Evolutionary conservation across 2,329 filamentous ascomycete species (phyloP).

Genomic region (Fusarium cyanostomum): DNA sequence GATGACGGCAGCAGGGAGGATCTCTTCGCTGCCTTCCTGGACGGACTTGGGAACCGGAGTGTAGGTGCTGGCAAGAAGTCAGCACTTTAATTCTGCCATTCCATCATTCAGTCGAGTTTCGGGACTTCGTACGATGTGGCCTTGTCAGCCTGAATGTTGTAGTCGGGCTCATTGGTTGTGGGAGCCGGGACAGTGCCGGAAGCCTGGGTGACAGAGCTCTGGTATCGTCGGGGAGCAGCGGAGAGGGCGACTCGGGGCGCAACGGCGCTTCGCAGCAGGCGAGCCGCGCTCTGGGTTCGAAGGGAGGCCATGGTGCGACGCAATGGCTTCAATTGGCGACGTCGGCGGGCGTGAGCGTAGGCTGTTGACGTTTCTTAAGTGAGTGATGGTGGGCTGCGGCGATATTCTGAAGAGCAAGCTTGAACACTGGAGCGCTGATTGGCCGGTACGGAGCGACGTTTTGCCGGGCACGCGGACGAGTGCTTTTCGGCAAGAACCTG

Average conservation of each 20-base stretch:
- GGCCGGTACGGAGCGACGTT: conserved; percentile 54
- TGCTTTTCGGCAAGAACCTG: conserved; percentile 58
- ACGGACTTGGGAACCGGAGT: conserved; percentile 90
- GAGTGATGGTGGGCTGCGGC: conserved; percentile 42
- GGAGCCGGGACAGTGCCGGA: conserved; percentile 51
- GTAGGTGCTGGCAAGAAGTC: conserved; percentile 70
- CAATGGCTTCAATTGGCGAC: conserved; percentile 41
- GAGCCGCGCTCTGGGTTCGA: conserved; percentile 63
- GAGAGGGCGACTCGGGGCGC: conserved; percentile 51
- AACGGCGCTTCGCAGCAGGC: conserved; percentile 60
- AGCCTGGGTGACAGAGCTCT: conserved; percentile 60
- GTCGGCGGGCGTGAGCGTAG: not conserved
- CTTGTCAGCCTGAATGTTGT: conserved; percentile 82
- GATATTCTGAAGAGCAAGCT: conserved; percentile 44
- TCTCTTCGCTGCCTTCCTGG: conserved; percentile 88
- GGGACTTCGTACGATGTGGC: conserved; percentile 77
- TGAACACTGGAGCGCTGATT: conserved; percentile 51
- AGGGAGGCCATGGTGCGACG: conserved; percentile 70
- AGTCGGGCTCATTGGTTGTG: conserved; percentile 78
- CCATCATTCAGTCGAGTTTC: conserved; percentile 4
- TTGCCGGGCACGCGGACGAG: conserved; percentile 53
- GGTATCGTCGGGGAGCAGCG: conserved; percentile 62
- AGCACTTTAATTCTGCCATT: conserved; percentile 22
- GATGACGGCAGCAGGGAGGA: conserved; percentile 82
- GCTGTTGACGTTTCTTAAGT: conserved; percentile 31